These are phyloP conservation scores for Boechera retrofracta DNA, from an alignment of 345 rosid genomes.

Conservation along the genomic window DNA sequence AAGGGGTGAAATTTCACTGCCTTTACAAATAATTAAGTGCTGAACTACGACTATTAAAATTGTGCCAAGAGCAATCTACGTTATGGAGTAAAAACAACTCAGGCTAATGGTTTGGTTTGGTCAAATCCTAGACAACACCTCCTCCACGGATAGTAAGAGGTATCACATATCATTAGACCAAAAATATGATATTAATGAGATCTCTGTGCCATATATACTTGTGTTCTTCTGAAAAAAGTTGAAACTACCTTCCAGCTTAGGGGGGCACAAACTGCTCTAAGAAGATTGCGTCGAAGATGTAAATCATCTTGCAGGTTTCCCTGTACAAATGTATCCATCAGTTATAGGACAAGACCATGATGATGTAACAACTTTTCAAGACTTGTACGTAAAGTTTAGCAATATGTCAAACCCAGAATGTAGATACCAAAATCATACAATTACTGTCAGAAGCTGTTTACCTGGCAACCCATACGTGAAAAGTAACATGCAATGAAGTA, in stretches of 20 bases:
- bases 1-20: slow-evolving; percentile 22
- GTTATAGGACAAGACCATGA: slow-evolving; percentile 14
- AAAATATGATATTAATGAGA: slow-evolving; percentile 7
- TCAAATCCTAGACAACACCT: slow-evolving; percentile 23
- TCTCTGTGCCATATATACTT: slow-evolving; percentile 11
- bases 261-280: slow-evolving; percentile 62
- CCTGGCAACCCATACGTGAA: slow-evolving; percentile 85
- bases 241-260: slow-evolving; percentile 72
- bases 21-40: slow-evolving; percentile 10
- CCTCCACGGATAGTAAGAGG: slow-evolving; percentile 24
- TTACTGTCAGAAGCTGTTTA: slow-evolving; percentile 49
- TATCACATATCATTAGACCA: slow-evolving; percentile 23
- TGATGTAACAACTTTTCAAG: slow-evolving; percentile 25
- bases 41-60: slow-evolving; percentile 3
- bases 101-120: slow-evolving; percentile 11
- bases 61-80: slow-evolving; percentile 12
- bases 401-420: slow-evolving; percentile 15
- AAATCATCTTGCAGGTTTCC: slow-evolving; percentile 76
- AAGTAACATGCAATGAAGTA: slow-evolving; percentile 82
- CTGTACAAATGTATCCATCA: slow-evolving; percentile 51
- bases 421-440: slow-evolving; percentile 30
- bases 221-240: not conserved
- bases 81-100: slow-evolving; percentile 11
- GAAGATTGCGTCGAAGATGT: slow-evolving; percentile 76
- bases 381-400: slow-evolving; percentile 8